phyloP scores from a whole-genome alignment of 2,329 filamentous ascomycete species.

The Fusarium solani-melongenae region DNA sequence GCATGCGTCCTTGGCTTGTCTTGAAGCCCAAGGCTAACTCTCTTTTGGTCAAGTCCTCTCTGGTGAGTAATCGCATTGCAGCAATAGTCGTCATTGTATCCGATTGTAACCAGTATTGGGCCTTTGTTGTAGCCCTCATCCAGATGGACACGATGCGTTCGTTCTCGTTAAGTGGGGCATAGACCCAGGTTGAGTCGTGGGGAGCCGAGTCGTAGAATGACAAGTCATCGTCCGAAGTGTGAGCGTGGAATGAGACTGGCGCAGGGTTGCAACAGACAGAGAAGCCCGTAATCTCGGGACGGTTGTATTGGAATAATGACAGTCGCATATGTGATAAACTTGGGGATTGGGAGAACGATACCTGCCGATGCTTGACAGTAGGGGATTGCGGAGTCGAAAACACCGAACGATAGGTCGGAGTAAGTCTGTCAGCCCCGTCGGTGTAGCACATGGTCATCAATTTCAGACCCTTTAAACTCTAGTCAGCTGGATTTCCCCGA shows the following conservation, averaged over 20 bases:
- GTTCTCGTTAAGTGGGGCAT: neutral
- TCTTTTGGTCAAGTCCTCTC: neutral
- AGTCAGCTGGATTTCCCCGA: neutral
- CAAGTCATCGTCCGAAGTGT: neutral
- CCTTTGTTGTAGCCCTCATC: neutral
- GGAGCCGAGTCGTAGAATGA: neutral
- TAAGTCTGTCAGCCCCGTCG: neutral
- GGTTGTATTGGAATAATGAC: neutral
- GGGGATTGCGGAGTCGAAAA: neutral
- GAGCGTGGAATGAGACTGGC: neutral
- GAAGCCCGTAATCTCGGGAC: neutral
- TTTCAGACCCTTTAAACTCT: neutral
- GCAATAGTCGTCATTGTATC: neutral
- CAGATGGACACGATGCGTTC: neutral
- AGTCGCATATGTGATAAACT: neutral
- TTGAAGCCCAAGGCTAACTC: neutral
- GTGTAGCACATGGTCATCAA: neutral
- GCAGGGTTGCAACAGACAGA: neutral
- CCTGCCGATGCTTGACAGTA: neutral
- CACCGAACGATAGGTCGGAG: neutral
- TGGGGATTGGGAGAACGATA: neutral
- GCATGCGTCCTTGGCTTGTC: neutral
- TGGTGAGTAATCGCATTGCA: neutral
- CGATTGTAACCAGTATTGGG: neutral
- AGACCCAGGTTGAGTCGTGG: neutral